A percentile compares a stretch with the other conserved stretches of the same genome.
phyloP scores from a whole-genome alignment of 2,329 filamentous ascomycete species.

The Phoma sp. region DNA sequence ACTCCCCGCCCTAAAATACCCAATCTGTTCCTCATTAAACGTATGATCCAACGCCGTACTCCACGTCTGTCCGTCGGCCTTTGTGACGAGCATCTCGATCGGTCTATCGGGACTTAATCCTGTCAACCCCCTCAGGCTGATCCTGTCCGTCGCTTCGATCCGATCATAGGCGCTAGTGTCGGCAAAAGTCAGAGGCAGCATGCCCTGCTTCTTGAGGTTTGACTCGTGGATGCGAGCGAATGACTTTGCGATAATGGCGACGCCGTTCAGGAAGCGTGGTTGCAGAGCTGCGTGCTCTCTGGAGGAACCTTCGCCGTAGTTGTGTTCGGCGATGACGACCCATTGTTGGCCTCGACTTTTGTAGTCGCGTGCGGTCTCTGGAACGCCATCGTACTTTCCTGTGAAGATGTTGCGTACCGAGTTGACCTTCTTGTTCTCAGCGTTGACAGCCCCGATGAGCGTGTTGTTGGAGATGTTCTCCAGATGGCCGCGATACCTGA shows the following conservation, averaged over 20 bases:
- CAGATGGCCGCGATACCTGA: too few relatives aligned
- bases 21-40: too few relatives aligned
- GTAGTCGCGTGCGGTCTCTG: too few relatives aligned
- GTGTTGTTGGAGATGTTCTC: neutral
- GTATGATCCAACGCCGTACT: too few relatives aligned
- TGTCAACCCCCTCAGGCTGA: too few relatives aligned
- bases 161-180: constrained; percentile 25
- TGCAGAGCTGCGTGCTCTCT: constrained; percentile 21
- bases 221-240: constrained; percentile 41
- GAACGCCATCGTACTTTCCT: too few relatives aligned
- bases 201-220: constrained; percentile 41
- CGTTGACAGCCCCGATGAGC: constrained; percentile 12
- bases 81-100: too few relatives aligned
- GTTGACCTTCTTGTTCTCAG: constrained; percentile 12
- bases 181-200: constrained; percentile 35
- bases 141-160: constrained; percentile 19
- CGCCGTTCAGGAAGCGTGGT: constrained; percentile 31
- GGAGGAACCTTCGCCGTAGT: neutral
- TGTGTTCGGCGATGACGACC: constrained; percentile 13
- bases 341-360: constrained; percentile 7
- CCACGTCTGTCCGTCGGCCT: too few relatives aligned
- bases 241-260: constrained; percentile 32
- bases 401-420: too few relatives aligned
- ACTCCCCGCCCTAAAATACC: too few relatives aligned
- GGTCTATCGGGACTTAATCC: too few relatives aligned